Base-by-base conservation (phyloP, 2,329 filamentous ascomycete genomes). In the Ramularia endophylla region DNA sequence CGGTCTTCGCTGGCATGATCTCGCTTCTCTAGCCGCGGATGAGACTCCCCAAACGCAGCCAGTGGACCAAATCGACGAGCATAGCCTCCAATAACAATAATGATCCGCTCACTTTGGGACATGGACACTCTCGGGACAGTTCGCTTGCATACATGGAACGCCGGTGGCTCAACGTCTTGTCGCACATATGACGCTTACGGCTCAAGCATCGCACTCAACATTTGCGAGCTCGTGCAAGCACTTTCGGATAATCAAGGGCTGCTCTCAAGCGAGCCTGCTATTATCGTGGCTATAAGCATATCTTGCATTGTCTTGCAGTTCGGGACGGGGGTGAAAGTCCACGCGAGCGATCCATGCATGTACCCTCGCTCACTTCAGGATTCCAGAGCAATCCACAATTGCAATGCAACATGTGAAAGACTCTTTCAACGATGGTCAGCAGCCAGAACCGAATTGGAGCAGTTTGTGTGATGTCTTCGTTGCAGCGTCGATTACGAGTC, bases 261-360 rank as follows among this genome's bases (percentile, higher is more conserved):
- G 45, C 42, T 40, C 35, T 36, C 18, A 46, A 51, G 51, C 51
- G 47, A 51, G 35, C 22, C 43, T 40, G 31, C 42, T 40, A 36
- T 20, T 33, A 38, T 40, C 41, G 32, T 42, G 40, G 17, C 40
- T 33, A 37, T 40, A 46, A 40, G 46, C 44, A 25, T 11, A 25
- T 25, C 22, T 25, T 25, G 22, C 22, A 48, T 48, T 42, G 27
- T 46, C 40, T 43, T 51, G 48, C 46, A 52, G 18, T 25, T n/a
- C 48, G 50, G 52, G 15, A 47, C 49, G 51, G 49, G 51, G 44
- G 46, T 19, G n/a, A 32, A 9, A 30, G 49, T 49, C 51, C 52
- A 51, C 44, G 22, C 22, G 22, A 11, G 6, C 22, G 22, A 25
- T 25, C 22, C 6, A 25, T 25, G 22, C 22, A 25, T 11, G 22